Evolutionary conservation across 164 flowering plant genomes (phyloP), one percentile per base, ranked within the genome.

Genomic region (Euptelea pleiosperma): DNA sequence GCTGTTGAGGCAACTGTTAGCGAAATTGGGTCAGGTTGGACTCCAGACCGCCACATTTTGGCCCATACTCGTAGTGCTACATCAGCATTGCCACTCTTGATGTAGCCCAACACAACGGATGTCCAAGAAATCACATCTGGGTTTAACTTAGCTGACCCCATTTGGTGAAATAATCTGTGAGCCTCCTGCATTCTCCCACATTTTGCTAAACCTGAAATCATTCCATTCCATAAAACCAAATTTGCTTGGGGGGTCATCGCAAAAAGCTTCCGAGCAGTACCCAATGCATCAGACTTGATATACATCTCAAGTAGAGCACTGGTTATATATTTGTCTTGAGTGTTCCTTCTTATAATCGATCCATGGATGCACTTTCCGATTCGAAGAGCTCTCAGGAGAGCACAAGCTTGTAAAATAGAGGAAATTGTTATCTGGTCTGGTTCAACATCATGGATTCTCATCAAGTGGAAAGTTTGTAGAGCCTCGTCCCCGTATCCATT

Each of bases 301-400:
- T 46, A 55, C 60, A 55, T 25, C 22, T 55, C 30, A 11, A 55
- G 26, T 18, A 63, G 53, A 24, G 46, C 7, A 18, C 54, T 54
- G 36, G 12, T 34, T 55, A 55, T 26, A 19, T 43, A 46, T 0
- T 53, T 55, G 33, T 44, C 52, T 37, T 10, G 11, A n/a, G 24
- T 30, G 26, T 46, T 46, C 8, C 37, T 46, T 37, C 54, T 35
- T 18, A 37, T 36, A 11, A 47, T 11, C 36, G 43, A 26, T 55
- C 53, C 67, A 55, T 63, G 67, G 16, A 63, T 41, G 34, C 60
- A 63, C 47, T 55, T 55, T 55, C 67, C 60, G 36, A 55, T n/a
- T 22, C 16, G 9, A 14, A 28, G 43, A 33, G 54, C 67, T 24
- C 51, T 46, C 16, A 63, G 18, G 12, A 63, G 54, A 39, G 60